Evolutionary conservation across 164 flowering plant genomes (phyloP).

Genomic region (Protea cynaroides): DNA sequence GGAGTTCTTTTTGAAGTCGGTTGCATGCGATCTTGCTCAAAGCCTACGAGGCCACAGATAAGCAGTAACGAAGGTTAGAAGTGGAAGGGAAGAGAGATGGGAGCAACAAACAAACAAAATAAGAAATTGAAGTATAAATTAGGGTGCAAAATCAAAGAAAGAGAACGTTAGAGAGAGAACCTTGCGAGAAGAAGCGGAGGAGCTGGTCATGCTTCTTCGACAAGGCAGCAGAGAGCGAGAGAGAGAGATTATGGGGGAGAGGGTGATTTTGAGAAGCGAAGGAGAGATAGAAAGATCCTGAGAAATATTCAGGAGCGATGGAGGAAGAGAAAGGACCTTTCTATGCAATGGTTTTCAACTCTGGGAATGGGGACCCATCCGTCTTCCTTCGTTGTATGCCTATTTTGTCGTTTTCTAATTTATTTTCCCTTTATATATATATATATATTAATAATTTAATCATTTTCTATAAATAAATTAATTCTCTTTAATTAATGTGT

Average conservation of each 20-base stretch:
- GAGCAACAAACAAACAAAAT: background rate
- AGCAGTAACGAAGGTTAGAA: background rate
- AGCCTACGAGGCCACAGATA: slow-evolving; percentile 23
- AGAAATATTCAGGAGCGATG: too few relatives aligned
- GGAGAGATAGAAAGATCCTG: slow-evolving; percentile 2
- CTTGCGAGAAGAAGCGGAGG: slow-evolving; percentile 26
- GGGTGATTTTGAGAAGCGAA: background rate
- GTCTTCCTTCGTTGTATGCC: background rate
- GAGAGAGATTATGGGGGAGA: background rate
- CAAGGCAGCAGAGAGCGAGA: background rate
- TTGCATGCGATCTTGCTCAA: slow-evolving; percentile 83
- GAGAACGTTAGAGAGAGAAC: slow-evolving; percentile 3
- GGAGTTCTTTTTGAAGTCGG: slow-evolving; percentile 81
- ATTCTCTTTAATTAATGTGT: too few relatives aligned
- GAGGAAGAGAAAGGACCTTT: background rate
- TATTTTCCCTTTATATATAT: too few relatives aligned
- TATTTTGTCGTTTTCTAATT: too few relatives aligned
- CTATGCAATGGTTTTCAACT: too few relatives aligned
- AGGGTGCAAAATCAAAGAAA: background rate
- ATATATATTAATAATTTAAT: too few relatives aligned
- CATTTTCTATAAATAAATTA: too few relatives aligned
- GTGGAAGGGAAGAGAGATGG: background rate
- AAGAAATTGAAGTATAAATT: background rate
- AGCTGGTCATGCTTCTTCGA: slow-evolving; percentile 17
- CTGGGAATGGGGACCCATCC: too few relatives aligned